Conservation (phyloP, 2,329 filamentous ascomycete species). For the Leptographium flavum region DNA sequence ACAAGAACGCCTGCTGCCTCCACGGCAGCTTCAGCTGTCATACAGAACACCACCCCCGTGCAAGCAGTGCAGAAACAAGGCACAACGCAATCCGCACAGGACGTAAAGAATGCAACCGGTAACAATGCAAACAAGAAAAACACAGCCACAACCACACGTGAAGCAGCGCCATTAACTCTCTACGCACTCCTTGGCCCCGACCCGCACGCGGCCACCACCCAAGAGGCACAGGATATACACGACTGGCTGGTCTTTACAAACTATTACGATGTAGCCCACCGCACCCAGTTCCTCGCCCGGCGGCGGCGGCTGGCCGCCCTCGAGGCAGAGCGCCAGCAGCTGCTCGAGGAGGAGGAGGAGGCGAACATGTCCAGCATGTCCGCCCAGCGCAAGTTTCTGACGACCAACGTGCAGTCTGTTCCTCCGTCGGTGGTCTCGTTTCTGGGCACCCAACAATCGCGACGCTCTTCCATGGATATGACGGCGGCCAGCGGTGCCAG, state of each 20-base stretch:
- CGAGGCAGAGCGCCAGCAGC: neutral
- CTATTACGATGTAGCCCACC: conserved; percentile 2
- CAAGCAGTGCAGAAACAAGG: neutral
- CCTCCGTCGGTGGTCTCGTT: neutral
- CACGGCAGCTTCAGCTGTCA: too few relatives aligned
- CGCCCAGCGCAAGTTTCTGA: neutral
- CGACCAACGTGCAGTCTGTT: neutral
- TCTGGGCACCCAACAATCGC: neutral
- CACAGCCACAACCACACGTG: neutral
- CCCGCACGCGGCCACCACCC: neutral
- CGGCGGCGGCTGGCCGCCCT: conserved; percentile 4
- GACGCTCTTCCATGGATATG: too few relatives aligned
- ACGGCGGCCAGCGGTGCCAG: too few relatives aligned
- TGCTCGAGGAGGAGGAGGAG: neutral
- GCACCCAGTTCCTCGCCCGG: conserved; percentile 1
- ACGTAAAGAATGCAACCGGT: too few relatives aligned
- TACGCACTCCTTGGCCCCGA: neutral
- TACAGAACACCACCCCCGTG: too few relatives aligned
- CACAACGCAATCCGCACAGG: too few relatives aligned
- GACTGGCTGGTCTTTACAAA: conserved; percentile 9
- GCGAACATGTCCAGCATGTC: neutral
- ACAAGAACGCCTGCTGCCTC: too few relatives aligned
- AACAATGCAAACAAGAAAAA: too few relatives aligned
- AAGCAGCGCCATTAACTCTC: neutral
- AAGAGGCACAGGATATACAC: conserved; percentile 2